These are phyloP conservation scores for Acacia concinna DNA, from an alignment of 331 rosid genomes.

Conservation along the genomic window DNA sequence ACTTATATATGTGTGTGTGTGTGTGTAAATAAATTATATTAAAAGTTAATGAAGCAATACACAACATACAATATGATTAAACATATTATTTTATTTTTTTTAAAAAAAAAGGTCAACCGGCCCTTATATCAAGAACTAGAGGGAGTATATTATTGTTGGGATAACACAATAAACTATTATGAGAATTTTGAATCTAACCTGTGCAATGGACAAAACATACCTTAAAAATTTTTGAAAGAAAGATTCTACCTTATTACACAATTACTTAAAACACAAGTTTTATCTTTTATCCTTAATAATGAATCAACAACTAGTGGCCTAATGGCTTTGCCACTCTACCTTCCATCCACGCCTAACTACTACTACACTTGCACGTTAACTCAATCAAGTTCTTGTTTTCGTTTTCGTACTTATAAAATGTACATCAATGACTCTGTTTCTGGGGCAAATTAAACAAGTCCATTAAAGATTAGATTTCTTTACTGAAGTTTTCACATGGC, in stretches of 20 bases:
- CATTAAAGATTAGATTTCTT: constrained; percentile 10
- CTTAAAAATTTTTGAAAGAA: not conserved
- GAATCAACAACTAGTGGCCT: not conserved
- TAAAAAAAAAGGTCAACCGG: no score
- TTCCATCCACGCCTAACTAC: not conserved
- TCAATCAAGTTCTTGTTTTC: not conserved
- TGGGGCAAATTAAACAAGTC: constrained; percentile 13
- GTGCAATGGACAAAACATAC: not conserved
- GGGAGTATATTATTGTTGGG: not conserved
- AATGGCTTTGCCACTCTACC: not conserved
- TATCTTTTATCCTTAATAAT: not conserved
- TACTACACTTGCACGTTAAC: not conserved
- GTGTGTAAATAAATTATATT: no score
- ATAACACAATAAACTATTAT: not conserved
- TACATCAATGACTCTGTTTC: constrained; percentile 43
- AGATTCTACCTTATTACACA: not conserved
- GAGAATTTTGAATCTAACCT: not conserved
- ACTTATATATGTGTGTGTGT: no score
- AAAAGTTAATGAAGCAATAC: no score
- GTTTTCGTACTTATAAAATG: constrained; percentile 40
- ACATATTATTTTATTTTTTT: no score
- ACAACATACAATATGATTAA: no score
- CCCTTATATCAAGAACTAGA: no score
- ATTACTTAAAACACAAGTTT: not conserved
- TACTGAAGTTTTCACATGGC: not conserved